Conservation (phyloP, 2,329 filamentous ascomycete species). For the Emericellopsis atlantica region DNA sequence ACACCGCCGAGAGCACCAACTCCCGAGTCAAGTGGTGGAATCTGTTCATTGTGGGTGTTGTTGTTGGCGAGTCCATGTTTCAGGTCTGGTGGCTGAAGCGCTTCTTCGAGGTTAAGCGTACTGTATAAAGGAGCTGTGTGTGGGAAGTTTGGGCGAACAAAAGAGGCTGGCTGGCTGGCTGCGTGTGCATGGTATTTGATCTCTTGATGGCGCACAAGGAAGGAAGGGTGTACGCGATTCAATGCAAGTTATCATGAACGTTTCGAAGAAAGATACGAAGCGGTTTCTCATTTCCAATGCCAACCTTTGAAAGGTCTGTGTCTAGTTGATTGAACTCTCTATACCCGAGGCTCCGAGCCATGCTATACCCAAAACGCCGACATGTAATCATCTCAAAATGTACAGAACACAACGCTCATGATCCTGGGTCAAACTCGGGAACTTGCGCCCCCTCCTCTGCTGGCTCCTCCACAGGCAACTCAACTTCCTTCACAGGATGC, state of each 20-base stretch:
- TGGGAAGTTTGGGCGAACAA: neutral
- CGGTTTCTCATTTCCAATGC: too few species aligned
- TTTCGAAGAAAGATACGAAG: too few species aligned
- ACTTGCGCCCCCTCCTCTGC: constrained; percentile 25
- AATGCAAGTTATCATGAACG: too few species aligned
- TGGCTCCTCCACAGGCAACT: constrained; percentile 48
- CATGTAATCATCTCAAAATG: neutral
- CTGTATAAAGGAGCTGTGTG: constrained; percentile 32
- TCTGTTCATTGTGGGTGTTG: constrained; percentile 81
- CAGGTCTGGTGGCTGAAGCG: constrained; percentile 99
- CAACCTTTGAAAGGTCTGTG: too few species aligned
- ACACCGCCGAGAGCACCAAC: constrained; percentile 98
- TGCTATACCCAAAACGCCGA: neutral
- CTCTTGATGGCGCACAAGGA: too few species aligned
- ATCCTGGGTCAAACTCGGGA: constrained; percentile 31
- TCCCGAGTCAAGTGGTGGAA: constrained; percentile 99
- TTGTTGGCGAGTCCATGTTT: constrained; percentile 87
- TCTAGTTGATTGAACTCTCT: too few species aligned
- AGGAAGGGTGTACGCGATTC: too few species aligned
- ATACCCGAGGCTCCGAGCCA: neutral
- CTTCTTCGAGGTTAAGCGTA: constrained; percentile 82
- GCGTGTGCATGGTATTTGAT: too few species aligned
- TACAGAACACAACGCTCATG: constrained; percentile 6
- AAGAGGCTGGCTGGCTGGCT: neutral
- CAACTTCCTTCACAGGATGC: constrained; percentile 75